These are phyloP conservation scores for button mushroom (Agaricus bisporus) DNA, from an alignment of 768 basidiomycete genomes.

Conservation along the genomic window DNA sequence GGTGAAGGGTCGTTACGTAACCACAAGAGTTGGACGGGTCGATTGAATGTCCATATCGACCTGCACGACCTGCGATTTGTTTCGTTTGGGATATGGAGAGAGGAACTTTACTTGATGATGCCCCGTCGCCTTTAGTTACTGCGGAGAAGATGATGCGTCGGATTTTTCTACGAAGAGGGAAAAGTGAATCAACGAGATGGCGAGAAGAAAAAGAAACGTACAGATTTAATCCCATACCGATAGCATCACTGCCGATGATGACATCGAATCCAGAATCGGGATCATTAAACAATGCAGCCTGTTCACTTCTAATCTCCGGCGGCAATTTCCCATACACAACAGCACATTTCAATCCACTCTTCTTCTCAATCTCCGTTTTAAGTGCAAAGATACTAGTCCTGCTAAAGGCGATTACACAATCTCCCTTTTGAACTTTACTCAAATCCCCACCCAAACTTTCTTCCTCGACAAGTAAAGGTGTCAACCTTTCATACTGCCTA, in stretches of 20 bases:
- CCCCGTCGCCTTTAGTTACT: neutral
- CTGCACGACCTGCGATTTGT: conserved; percentile 16
- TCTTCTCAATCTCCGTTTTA: conserved; percentile 65
- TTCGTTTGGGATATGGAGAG: conserved; percentile 15
- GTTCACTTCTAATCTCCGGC: conserved; percentile 86
- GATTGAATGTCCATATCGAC: conserved; percentile 11
- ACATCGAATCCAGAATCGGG: conserved; percentile 80
- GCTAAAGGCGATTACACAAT: conserved; percentile 88
- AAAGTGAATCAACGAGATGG: conserved; percentile 20
- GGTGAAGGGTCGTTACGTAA: conserved; percentile 11
- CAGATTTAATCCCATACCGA: conserved; percentile 98
- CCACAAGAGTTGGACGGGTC: conserved; percentile 7
- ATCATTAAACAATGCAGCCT: conserved; percentile 90
- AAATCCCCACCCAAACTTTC: conserved; percentile 58
- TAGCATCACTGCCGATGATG: conserved; percentile 89
- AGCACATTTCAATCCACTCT: conserved; percentile 76
- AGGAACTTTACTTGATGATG: neutral
- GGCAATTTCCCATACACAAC: conserved; percentile 87
- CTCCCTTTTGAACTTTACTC: conserved; percentile 63
- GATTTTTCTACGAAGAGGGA: conserved; percentile 8
- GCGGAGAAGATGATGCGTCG: conserved; percentile 21
- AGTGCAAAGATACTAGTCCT: conserved; percentile 68
- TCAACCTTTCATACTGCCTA: conserved; percentile 81
- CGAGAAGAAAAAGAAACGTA: conserved; percentile 22
- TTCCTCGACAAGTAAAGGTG: conserved; percentile 71